Evolutionary conservation across 2,329 filamentous ascomycete genomes (phyloP).

Genomic region (Polytolypa hystricis): DNA sequence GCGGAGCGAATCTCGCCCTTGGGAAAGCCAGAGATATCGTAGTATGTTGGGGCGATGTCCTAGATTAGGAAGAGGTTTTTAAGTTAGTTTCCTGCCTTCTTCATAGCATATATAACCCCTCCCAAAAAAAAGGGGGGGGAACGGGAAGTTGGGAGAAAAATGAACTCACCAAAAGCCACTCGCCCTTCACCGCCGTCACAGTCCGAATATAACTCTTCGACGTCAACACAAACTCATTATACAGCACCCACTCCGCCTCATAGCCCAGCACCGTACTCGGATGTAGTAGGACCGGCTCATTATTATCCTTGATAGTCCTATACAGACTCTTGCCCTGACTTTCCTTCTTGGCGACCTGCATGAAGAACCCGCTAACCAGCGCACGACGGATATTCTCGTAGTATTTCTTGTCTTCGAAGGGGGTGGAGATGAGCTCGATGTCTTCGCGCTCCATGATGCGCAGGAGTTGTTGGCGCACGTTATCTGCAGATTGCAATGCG

Average conservation of each 20-base stretch:
- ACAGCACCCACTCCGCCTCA: constrained; percentile 92
- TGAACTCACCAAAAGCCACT: constrained; percentile 77
- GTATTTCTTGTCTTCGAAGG: constrained; percentile 92
- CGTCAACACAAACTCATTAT: constrained; percentile 96
- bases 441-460: constrained; percentile 93
- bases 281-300: constrained; percentile 86
- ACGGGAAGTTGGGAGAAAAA: constrained; percentile 6
- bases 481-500: constrained; percentile 83
- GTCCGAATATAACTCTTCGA: constrained; percentile 97
- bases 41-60: constrained; percentile 92
- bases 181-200: constrained; percentile 79
- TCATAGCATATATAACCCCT: no score
- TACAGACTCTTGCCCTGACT: constrained; percentile 72
- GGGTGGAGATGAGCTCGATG: constrained; percentile 74
- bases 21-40: constrained; percentile 68
- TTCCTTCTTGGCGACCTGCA: constrained; percentile 97
- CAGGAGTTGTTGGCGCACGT: constrained; percentile 80
- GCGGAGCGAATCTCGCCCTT: constrained; percentile 76
- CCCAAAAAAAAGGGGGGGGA: no score
- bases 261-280: constrained; percentile 81
- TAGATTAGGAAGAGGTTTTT: constrained; percentile 26
- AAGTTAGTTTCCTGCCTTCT: background rate
- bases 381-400: constrained; percentile 94
- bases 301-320: constrained; percentile 80
- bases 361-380: constrained; percentile 92